These are phyloP conservation scores for Chlorella sp. DNA, from an alignment of 139 green algal species.

Conservation along the genomic window DNA sequence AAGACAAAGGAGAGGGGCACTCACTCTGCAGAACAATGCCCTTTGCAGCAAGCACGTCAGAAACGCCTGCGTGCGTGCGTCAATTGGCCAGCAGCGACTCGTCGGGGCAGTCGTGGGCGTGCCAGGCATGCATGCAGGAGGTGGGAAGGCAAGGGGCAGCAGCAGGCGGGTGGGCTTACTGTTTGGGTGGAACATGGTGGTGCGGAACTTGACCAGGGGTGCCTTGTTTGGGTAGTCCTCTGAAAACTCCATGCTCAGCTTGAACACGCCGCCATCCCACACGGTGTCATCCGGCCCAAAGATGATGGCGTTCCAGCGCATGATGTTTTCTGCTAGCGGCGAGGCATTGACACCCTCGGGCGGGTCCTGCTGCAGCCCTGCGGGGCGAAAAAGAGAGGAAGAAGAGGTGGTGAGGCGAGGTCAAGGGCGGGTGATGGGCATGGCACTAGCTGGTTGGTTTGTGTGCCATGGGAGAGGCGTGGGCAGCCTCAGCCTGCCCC, in stretches of 20 bases:
- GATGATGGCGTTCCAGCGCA: conserved; percentile 99
- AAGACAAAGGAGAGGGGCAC: too few relatives aligned
- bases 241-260: conserved; percentile 93
- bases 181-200: conserved; percentile 97
- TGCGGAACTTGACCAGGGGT: conserved; percentile 95
- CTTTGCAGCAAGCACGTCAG: too few relatives aligned
- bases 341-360: conserved; percentile 94
- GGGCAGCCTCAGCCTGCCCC: neutral
- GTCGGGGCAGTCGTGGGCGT: too few relatives aligned
- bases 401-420: neutral
- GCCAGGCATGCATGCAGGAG: too few relatives aligned
- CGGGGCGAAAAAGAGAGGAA: neutral
- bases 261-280: conserved; percentile 98
- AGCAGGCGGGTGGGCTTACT: conserved; percentile 55
- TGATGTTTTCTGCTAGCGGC: conserved; percentile 96
- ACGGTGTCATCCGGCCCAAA: conserved; percentile 97
- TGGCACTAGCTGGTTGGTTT: too few relatives aligned
- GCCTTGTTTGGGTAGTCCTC: conserved; percentile 99
- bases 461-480: neutral
- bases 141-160: too few relatives aligned
- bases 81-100: neutral
- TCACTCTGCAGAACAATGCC: too few relatives aligned
- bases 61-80: neutral
- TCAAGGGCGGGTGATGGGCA: neutral
- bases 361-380: conserved; percentile 89